Evolutionary conservation across 805 yeast species (phyloP).

Genomic region (Maudiozyma saulgeensis): DNA sequence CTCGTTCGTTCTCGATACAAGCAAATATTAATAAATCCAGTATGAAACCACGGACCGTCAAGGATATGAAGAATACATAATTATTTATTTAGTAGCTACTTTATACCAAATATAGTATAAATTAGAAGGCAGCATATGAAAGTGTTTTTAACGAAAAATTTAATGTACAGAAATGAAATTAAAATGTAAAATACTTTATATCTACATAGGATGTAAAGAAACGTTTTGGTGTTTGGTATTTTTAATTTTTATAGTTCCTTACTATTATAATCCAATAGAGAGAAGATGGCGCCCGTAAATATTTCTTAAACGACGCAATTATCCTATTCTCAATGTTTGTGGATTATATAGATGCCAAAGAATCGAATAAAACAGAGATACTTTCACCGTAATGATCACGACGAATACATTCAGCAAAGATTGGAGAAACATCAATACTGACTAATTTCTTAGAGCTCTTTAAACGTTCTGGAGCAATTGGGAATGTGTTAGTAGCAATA

Average conservation of each 20-base stretch:
- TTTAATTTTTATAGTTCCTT: too few relatives aligned
- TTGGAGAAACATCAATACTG: conserved; percentile 87
- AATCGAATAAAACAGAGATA: conserved; percentile 85
- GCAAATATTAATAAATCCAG: conserved; percentile 7
- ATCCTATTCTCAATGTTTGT: neutral
- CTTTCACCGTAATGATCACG: conserved; percentile 98
- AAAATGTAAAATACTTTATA: neutral
- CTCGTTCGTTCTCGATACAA: conserved; percentile 5
- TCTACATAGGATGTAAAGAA: neutral
- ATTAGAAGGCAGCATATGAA: too few relatives aligned
- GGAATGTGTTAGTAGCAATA: conserved; percentile 94
- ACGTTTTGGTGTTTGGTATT: too few relatives aligned
- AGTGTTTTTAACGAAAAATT: too few relatives aligned
- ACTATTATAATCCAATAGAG: too few relatives aligned
- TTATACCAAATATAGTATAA: too few relatives aligned
- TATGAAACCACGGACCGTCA: neutral
- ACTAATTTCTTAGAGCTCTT: conserved; percentile 58
- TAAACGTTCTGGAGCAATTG: conserved; percentile 58
- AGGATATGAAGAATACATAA: neutral
- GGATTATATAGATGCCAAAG: conserved; percentile 45
- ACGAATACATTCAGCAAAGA: conserved; percentile 95
- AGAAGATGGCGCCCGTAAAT: too few relatives aligned
- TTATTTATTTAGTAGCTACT: neutral
- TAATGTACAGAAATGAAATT: neutral
- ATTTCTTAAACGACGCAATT: too few relatives aligned